Percentiles rank a stretch among this genome's conserved stretches.
These are phyloP conservation scores for Allium sativum DNA, from an alignment of 106 monocot species.

Conservation along the genomic window DNA sequence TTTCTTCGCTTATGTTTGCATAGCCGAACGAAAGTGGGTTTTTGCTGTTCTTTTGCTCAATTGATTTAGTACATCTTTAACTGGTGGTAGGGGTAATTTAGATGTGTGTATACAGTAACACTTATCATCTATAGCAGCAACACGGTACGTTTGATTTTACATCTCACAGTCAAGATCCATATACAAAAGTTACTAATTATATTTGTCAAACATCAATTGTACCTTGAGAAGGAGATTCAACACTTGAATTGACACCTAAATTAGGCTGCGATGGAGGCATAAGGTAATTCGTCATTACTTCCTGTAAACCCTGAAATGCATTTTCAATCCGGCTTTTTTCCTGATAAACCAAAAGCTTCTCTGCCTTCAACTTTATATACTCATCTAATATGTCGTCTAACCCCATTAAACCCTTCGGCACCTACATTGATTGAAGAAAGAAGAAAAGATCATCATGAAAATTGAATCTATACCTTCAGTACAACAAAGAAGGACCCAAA, in stretches of 20 bases:
- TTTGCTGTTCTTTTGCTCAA: too few species aligned
- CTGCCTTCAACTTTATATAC: constrained; percentile 68
- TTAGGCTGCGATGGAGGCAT: background rate
- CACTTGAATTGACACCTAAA: constrained; percentile 6
- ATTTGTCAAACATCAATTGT: background rate
- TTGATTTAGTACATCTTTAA: too few species aligned
- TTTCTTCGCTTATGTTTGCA: too few species aligned
- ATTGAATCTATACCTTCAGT: background rate
- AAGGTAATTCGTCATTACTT: constrained; percentile 35
- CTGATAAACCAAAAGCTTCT: constrained; percentile 38
- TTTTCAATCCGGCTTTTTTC: constrained; percentile 47
- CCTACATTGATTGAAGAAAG: constrained; percentile 8
- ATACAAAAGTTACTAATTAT: too few species aligned
- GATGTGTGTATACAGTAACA: too few species aligned
- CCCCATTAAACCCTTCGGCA: constrained; percentile 51
- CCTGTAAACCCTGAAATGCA: constrained; percentile 43
- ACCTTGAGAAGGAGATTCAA: constrained; percentile 17
- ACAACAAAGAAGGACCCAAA: background rate
- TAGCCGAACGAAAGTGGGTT: too few species aligned
- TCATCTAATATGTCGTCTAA: constrained; percentile 65
- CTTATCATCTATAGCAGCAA: too few species aligned
- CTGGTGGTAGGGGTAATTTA: too few species aligned
- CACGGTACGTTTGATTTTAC: too few species aligned
- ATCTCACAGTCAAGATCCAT: too few species aligned
- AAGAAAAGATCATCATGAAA: background rate